Evolutionary conservation across 2,329 filamentous ascomycete genomes (phyloP), one percentile per base, ranked within the genome.

Genomic region (Xylaria hypoxylon): DNA sequence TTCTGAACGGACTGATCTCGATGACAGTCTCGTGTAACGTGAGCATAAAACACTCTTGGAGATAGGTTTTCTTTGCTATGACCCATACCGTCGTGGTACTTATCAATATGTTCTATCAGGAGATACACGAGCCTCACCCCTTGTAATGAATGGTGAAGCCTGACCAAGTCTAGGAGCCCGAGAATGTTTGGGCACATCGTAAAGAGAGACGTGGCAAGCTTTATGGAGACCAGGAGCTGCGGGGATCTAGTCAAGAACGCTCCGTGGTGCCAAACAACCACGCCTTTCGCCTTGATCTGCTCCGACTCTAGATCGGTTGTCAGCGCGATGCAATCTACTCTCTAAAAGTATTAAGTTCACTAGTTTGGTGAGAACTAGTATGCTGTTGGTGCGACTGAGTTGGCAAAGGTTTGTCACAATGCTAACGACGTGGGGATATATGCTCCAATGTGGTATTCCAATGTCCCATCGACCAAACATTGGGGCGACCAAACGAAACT

Each of bases 341-440:
- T 31, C 2, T 55, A 35, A 4, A 44, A 45, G 13, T 0, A 42
- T 42, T 50, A 33, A 22, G 44, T 33, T 42, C n/a, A 8, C n/a
- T 28, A 15, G 17, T 52, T 51, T 17, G 42, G 19, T 24, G 24
- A 48, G 50, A 51, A 47, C 11, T 10, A 44, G 2, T n/a, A 50
- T 53, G n/a, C 22, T 10, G 45, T 33, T 52, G 19, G 26, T 11
- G 35, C 22, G 51, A 55, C 52, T 67, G 67, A 69, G 64, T 45
- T 67, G 64, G 67, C 67, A 67, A 42, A 40, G n/a, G 47, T 52
- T 62, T 56, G 60, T 51, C 38, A 42, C 26, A 51, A 26, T 47
- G 56, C 45, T 53, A 55, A 24, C 66, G 22, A 59, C 55, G 51
- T 56, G 64, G 58, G 19, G 38, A 24, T 40, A 45, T 26, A 48